phyloP scores from a whole-genome alignment of 2,329 filamentous ascomycete genomes.

The Paecilomyces fulvus region DNA sequence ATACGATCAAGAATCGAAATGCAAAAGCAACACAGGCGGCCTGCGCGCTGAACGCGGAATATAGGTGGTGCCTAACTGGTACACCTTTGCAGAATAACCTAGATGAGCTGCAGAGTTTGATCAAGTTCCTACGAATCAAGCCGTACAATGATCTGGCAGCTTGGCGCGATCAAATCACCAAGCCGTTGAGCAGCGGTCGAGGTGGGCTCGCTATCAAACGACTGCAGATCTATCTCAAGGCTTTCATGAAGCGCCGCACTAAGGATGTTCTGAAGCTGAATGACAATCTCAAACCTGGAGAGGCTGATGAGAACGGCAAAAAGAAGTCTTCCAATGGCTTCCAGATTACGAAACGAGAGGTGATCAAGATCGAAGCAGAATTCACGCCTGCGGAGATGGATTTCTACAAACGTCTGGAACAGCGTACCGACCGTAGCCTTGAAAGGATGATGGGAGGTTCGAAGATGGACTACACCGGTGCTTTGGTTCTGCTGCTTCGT shows the following conservation, averaged over 20 bases:
- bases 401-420: slow-evolving; percentile 79
- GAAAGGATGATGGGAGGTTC: slow-evolving; percentile 77
- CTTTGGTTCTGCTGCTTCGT: slow-evolving; percentile 81
- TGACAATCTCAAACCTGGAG: slow-evolving; percentile 68
- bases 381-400: slow-evolving; percentile 72
- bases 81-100: slow-evolving; percentile 98
- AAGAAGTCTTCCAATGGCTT: slow-evolving; percentile 56
- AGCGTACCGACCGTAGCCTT: slow-evolving; percentile 76
- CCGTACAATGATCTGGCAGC: slow-evolving; percentile 78
- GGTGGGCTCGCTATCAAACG: slow-evolving; percentile 83
- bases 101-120: slow-evolving; percentile 87
- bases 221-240: slow-evolving; percentile 74
- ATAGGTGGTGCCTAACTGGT: slow-evolving; percentile 91
- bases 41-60: slow-evolving; percentile 74
- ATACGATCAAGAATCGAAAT: slow-evolving; percentile 97
- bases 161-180: slow-evolving; percentile 88
- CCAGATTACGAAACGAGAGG: slow-evolving; percentile 83
- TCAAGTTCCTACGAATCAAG: slow-evolving; percentile 84
- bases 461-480: slow-evolving; percentile 83
- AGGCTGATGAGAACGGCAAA: slow-evolving; percentile 46
- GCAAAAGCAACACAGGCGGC: slow-evolving; percentile 92
- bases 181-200: slow-evolving; percentile 80
- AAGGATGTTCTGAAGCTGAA: slow-evolving; percentile 93
- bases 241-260: slow-evolving; percentile 97
- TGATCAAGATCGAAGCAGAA: slow-evolving; percentile 68